Evolutionary conservation across 805 yeast genomes (phyloP).

Genomic region (Maudiozyma serrabonitensis): DNA sequence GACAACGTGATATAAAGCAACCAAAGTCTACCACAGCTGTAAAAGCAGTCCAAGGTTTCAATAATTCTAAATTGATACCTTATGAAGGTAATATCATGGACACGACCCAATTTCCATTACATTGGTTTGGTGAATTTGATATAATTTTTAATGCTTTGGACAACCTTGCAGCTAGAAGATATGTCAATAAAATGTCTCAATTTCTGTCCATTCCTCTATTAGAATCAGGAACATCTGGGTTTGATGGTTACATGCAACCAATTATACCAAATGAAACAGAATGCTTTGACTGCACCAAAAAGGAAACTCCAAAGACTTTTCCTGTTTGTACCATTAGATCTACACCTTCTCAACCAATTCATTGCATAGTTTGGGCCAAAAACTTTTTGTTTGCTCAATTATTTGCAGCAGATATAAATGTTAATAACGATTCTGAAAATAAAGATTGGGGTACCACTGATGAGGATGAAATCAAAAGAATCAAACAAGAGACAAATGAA

Average conservation of each 20-base stretch:
- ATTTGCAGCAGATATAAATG: slow-evolving; percentile 40
- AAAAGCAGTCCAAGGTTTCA: slow-evolving; percentile 69
- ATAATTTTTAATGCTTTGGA: slow-evolving; percentile 88
- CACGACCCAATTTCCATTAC: slow-evolving; percentile 52
- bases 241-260: slow-evolving; percentile 89
- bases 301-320: slow-evolving; percentile 80
- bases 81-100: slow-evolving; percentile 88
- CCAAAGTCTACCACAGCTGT: slow-evolving; percentile 82
- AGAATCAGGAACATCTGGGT: slow-evolving; percentile 95
- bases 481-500: slow-evolving; percentile 60
- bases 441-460: slow-evolving; percentile 52
- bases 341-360: slow-evolving; percentile 93
- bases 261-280: slow-evolving; percentile 74
- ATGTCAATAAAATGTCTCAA: slow-evolving; percentile 77
- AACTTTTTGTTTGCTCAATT: slow-evolving; percentile 76
- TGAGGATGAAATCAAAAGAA: slow-evolving; percentile 52
- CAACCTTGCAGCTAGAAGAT: slow-evolving; percentile 82
- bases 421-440: slow-evolving; percentile 30
- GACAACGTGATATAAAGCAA: slow-evolving; percentile 81
- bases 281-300: slow-evolving; percentile 86
- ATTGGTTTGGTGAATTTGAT: slow-evolving; percentile 71
- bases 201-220: slow-evolving; percentile 66
- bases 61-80: slow-evolving; percentile 55
- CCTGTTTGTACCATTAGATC: slow-evolving; percentile 97
- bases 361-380: slow-evolving; percentile 96